These are phyloP conservation scores for Termitomyces sp. DNA, from an alignment of 768 basidiomycete genomes.

Conservation along the genomic window DNA sequence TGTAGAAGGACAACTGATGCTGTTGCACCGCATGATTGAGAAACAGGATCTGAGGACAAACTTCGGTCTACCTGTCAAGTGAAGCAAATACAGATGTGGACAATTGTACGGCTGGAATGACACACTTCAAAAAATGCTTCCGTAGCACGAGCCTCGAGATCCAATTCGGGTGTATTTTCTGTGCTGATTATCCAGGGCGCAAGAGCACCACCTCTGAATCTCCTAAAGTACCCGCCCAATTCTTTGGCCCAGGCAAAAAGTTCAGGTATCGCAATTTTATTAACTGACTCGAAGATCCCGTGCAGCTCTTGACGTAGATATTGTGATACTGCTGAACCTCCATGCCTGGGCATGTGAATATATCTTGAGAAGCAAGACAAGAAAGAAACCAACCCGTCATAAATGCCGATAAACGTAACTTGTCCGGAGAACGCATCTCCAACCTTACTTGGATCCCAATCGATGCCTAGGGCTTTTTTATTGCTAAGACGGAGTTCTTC, in stretches of 20 bases:
- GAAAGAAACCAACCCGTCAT: conserved; percentile 67
- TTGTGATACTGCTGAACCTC: conserved; percentile 85
- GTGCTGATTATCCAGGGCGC: conserved; percentile 52
- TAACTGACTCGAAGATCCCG: conserved; percentile 72
- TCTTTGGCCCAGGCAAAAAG: conserved; percentile 72
- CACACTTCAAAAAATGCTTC: conserved; percentile 82
- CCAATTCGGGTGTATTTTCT: conserved; percentile 36
- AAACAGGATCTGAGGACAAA: conserved; percentile 60
- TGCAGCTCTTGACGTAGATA: conserved; percentile 84
- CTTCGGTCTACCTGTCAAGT: conserved; percentile 62
- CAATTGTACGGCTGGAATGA: conserved; percentile 4
- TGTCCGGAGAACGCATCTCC: conserved; percentile 60
- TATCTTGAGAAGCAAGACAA: not conserved
- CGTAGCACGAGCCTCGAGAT: conserved; percentile 82
- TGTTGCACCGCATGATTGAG: conserved; percentile 81
- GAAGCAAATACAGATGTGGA: not conserved
- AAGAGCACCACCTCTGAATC: conserved; percentile 79
- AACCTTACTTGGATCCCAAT: conserved; percentile 65
- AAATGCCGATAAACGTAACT: conserved; percentile 83
- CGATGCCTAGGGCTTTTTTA: conserved; percentile 51
- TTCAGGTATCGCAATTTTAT: conserved; percentile 68
- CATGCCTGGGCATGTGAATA: conserved; percentile 53
- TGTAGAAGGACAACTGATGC: conserved; percentile 91
- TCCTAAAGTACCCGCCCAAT: conserved; percentile 85
- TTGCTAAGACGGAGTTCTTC: conserved; percentile 65